Conservation (phyloP, 2,329 filamentous ascomycete genomes). For the Penicillium corylophilum region DNA sequence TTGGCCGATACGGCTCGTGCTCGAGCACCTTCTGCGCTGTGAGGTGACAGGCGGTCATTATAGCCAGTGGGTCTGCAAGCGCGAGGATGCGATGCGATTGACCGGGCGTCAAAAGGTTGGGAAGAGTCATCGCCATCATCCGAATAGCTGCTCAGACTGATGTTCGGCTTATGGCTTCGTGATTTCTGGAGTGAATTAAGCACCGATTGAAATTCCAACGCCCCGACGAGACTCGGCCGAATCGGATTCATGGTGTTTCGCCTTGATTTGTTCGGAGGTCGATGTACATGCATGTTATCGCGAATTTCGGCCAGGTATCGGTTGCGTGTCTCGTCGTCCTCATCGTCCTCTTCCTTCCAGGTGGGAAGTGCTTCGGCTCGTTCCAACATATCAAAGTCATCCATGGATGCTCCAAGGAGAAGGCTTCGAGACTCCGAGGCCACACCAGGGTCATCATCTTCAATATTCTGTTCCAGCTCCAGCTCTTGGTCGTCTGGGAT, state of each 20-base stretch:
- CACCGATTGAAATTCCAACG: slow-evolving; percentile 88
- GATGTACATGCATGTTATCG: slow-evolving; percentile 86
- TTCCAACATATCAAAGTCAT: slow-evolving; percentile 65
- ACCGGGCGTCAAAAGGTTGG: slow-evolving; percentile 49
- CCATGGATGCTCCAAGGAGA: slow-evolving; percentile 51
- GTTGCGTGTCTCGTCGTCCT: slow-evolving; percentile 56
- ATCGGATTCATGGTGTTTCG: slow-evolving; percentile 80
- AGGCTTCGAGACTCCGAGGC: slow-evolving; percentile 48
- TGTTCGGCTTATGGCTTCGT: slow-evolving; percentile 65
- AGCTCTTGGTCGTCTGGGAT: slow-evolving; percentile 59
- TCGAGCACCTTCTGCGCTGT: slow-evolving; percentile 29
- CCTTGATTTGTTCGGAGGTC: slow-evolving; percentile 62
- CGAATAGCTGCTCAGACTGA: slow-evolving; percentile 68
- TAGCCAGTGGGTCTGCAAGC: slow-evolving; percentile 22
- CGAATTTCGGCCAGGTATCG: slow-evolving; percentile 75
- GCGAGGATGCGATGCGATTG: slow-evolving; percentile 49
- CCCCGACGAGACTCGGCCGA: slow-evolving; percentile 87
- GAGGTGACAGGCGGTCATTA: slow-evolving; percentile 26
- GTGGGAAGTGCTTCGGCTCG: slow-evolving; percentile 45
- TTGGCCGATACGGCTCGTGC: slow-evolving; percentile 61
- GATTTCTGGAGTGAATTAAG: slow-evolving; percentile 82
- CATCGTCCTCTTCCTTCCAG: slow-evolving; percentile 53
- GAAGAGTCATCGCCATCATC: slow-evolving; percentile 56
- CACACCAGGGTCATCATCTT: slow-evolving; percentile 54
- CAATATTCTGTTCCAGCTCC: slow-evolving; percentile 55